Evolutionary conservation across 768 basidiomycete genomes (phyloP), one percentile per base, ranked within the genome.

Genomic region (Phaeolepiota aurea): DNA sequence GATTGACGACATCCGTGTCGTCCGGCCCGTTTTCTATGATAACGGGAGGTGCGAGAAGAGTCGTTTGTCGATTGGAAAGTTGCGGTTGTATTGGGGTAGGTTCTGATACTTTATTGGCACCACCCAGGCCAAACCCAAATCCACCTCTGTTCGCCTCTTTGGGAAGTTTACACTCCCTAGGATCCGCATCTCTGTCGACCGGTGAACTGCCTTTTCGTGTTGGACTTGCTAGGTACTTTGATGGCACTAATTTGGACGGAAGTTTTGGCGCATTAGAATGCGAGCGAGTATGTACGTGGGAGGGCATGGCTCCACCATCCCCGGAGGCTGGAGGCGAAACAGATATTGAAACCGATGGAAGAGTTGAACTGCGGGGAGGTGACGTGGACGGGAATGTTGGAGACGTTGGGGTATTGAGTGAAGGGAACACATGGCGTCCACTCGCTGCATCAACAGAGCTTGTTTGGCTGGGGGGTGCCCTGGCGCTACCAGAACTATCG

Each of bases 211-310:
- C 71, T 49, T 79, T 79, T 32, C 79, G 59, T 48, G 72, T 79
- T 3, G 81, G 82, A 46, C 70, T 76, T 10, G 64, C 58, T 10
- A 72, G 71, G 31, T 74, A 59, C 37, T 75, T 69, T 19, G 76
- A 74, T 13, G 71, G 64, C 2, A 80, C 70, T 4, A 84, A 63
- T 45, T 85, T 85, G 0, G 83, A 82, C 2, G 83, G 71, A 13
- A 84, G 58, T 43, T 80, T 82, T 0, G 82, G 83, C 0, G 82
- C 78, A 47, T 86, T 84, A 1, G 82, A 74, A 46, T 82, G 79
- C 20, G 76, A 80, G 32, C 82, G 76, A 23, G 71, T 68, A 51
- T 78, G 84, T 16, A 74, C 75, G 42, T 74, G 72, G 11, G 64
- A 54, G 20, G 64, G 57, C 0, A 56, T 45, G 34, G 59, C 40